These are phyloP conservation scores for Trypanosoma rangeli DNA, from an alignment of 208 protist genomes.

Conservation along the genomic window DNA sequence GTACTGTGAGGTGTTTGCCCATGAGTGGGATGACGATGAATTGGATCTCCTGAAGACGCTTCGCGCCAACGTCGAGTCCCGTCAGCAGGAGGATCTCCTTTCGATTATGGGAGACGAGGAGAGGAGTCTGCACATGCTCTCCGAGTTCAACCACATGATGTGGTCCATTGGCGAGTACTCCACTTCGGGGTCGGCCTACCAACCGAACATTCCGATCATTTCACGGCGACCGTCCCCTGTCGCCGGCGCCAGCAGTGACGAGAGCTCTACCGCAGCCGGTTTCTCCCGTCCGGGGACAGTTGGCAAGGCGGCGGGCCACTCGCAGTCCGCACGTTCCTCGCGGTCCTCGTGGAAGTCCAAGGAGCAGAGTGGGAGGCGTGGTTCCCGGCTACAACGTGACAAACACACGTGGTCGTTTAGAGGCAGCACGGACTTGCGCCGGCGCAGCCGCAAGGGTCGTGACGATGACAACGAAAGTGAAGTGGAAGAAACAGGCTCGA, in stretches of 20 bases:
- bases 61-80: constrained; percentile 12
- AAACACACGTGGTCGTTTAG: too few species aligned
- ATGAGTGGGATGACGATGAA: constrained; percentile 79
- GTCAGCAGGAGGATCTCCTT: constrained; percentile 5
- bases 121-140: neutral
- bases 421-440: too few species aligned
- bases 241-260: neutral
- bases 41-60: constrained; percentile 36
- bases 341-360: too few species aligned
- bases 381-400: too few species aligned
- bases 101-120: constrained; percentile 3
- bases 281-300: neutral
- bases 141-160: constrained; percentile 15
- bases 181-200: neutral
- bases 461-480: too few species aligned
- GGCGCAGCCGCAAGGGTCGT: too few species aligned
- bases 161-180: constrained; percentile 12
- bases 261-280: neutral
- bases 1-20: constrained; percentile 80
- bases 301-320: too few species aligned
- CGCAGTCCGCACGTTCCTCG: too few species aligned
- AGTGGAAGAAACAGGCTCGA: too few species aligned
- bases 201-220: neutral
- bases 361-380: too few species aligned
- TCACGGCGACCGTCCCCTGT: neutral